Percentiles rank a stretch among this genome's conserved stretches.
These are phyloP conservation scores for Quercus parvula DNA, from an alignment of 306 rosid genomes.

Conservation along the genomic window DNA sequence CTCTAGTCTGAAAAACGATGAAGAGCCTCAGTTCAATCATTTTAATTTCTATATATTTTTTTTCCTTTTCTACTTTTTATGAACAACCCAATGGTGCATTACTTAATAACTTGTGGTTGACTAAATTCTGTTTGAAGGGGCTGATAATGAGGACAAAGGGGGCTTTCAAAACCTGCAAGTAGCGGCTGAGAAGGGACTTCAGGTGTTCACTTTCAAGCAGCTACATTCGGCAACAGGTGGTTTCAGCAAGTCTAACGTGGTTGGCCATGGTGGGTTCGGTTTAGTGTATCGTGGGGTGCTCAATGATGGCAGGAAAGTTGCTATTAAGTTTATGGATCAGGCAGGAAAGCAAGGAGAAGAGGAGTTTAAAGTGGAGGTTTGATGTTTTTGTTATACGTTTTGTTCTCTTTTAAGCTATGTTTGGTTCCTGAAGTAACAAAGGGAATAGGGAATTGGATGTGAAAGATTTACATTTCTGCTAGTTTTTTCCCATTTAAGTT, in stretches of 20 bases:
- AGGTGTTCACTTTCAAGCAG: slow-evolving; percentile 86
- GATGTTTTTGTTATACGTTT: slow-evolving; percentile 16
- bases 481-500: not conserved
- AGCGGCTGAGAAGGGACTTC: slow-evolving; percentile 62
- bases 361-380: slow-evolving; percentile 86
- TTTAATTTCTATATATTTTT: not conserved
- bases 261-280: slow-evolving; percentile 91
- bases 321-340: slow-evolving; percentile 86
- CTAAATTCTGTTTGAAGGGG: slow-evolving; percentile 47
- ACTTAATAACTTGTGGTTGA: slow-evolving; percentile 16
- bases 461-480: not conserved
- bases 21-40: not conserved
- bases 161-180: slow-evolving; percentile 57
- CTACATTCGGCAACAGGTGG: slow-evolving; percentile 86
- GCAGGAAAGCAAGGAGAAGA: slow-evolving; percentile 93
- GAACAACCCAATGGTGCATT: slow-evolving; percentile 26
- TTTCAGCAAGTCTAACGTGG: slow-evolving; percentile 86
- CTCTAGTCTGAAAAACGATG: not conserved
- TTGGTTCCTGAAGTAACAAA: slow-evolving; percentile 1
- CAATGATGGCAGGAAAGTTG: slow-evolving; percentile 77
- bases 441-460: not conserved
- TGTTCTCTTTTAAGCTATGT: slow-evolving; percentile 4
- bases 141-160: slow-evolving; percentile 38
- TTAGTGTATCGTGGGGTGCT: slow-evolving; percentile 85
- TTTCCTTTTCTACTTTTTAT: slow-evolving; percentile 7